Evolutionary conservation across 148 eudicot genomes (phyloP).

Genomic region (Chenopodium album): DNA sequence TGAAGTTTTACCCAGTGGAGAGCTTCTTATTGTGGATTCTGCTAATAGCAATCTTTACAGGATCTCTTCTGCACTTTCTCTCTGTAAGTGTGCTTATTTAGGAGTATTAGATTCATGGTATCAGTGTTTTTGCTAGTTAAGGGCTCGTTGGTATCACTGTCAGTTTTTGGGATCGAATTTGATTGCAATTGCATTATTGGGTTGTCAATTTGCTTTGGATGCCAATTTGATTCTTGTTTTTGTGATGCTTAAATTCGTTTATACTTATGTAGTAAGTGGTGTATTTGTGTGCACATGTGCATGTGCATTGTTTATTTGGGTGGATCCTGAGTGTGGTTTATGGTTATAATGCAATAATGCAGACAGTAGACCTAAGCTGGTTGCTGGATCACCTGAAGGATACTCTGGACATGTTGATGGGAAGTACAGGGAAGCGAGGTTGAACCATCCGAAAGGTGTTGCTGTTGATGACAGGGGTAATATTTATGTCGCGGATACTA

Average conservation of each 20-base stretch:
- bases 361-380: constrained; percentile 89
- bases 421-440: constrained; percentile 73
- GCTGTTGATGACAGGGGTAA: constrained; percentile 95
- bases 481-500: constrained; percentile 89
- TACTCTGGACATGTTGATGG: constrained; percentile 94
- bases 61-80: constrained; percentile 86
- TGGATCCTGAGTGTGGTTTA: constrained; percentile 21
- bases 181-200: neutral
- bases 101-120: neutral
- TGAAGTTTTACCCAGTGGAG: constrained; percentile 76
- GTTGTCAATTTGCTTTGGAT: constrained; percentile 8
- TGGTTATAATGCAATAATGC: constrained; percentile 39
- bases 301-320: constrained; percentile 20
- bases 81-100: constrained; percentile 49
- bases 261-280: neutral
- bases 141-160: neutral
- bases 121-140: neutral
- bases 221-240: constrained; percentile 6
- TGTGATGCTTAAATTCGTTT: neutral
- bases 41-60: constrained; percentile 87
- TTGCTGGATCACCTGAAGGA: constrained; percentile 96
- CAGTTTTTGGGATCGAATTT: neutral
- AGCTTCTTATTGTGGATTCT: constrained; percentile 91
- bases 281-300: constrained; percentile 23
- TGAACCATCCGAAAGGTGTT: constrained; percentile 89